These are phyloP conservation scores for Trichoderma sp. DNA, from an alignment of 2,329 filamentous ascomycete genomes.

Conservation along the genomic window DNA sequence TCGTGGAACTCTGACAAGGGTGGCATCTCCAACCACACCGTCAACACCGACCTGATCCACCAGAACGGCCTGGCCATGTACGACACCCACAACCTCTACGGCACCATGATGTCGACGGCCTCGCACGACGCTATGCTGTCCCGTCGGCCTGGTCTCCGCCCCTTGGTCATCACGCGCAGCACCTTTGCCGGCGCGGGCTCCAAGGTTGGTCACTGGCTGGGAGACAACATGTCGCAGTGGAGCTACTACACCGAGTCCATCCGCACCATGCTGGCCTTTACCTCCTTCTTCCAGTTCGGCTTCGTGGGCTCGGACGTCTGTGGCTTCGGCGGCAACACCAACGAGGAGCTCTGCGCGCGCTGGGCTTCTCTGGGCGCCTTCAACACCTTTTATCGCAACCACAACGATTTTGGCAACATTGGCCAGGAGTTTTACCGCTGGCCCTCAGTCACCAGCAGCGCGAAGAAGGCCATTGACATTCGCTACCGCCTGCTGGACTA, in stretches of 20 bases:
- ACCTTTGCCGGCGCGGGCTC: conserved; percentile 78
- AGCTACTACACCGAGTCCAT: conserved; percentile 76
- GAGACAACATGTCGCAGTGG: conserved; percentile 72
- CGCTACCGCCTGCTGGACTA: conserved; percentile 83
- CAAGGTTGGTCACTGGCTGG: conserved; percentile 81
- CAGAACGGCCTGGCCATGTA: conserved; percentile 73
- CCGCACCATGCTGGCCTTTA: conserved; percentile 73
- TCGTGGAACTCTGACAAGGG: conserved; percentile 57
- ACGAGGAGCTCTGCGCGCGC: conserved; percentile 64
- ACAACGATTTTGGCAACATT: conserved; percentile 51
- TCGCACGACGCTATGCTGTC: conserved; percentile 70
- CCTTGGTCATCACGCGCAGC: conserved; percentile 81
- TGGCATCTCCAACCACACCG: conserved; percentile 59
- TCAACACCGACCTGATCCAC: conserved; percentile 77
- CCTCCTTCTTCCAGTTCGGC: conserved; percentile 66
- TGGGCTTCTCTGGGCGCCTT: conserved; percentile 73
- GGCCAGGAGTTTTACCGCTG: conserved; percentile 71
- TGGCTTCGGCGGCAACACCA: conserved; percentile 68
- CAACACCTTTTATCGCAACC: conserved; percentile 71
- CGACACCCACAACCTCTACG: conserved; percentile 80
- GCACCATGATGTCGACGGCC: conserved; percentile 72
- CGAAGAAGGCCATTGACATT: conserved; percentile 67
- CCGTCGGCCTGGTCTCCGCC: conserved; percentile 67
- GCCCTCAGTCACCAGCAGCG: conserved; percentile 62
- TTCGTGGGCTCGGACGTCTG: conserved; percentile 76